A percentile compares a stretch with the other conserved stretches of the same genome.
Conservation (phyloP, 192 early-diverging fungal genomes). For the Radiomyces spectabilis region DNA sequence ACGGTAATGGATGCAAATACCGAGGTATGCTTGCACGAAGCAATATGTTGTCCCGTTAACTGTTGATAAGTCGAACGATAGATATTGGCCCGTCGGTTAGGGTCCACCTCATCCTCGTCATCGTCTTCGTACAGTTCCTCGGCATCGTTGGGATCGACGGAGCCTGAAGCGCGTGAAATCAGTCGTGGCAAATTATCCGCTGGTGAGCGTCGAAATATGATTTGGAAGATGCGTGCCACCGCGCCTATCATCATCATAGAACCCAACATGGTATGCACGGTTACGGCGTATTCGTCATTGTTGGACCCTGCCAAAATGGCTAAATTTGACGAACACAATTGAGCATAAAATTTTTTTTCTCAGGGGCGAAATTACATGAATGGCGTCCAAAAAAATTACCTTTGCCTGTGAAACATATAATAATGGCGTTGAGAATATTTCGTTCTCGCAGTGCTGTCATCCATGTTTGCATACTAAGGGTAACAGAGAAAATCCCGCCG, state of each 20-base stretch:
- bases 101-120: background rate
- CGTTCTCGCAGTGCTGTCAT: slow-evolving; percentile 23
- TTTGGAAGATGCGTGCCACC: slow-evolving; percentile 2
- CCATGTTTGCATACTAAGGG: slow-evolving; percentile 23
- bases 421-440: slow-evolving; percentile 30
- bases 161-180: background rate
- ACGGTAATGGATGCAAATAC: slow-evolving; percentile 24
- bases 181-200: slow-evolving; percentile 9
- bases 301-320: too few species aligned
- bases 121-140: slow-evolving; percentile 1
- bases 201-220: slow-evolving; percentile 15
- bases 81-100: background rate
- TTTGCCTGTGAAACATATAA: slow-evolving; percentile 33
- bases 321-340: too few species aligned
- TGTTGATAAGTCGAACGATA: background rate
- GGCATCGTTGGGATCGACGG: background rate
- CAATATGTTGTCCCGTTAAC: background rate
- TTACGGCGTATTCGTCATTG: too few species aligned
- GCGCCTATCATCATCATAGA: slow-evolving; percentile 8
- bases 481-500: slow-evolving; percentile 34
- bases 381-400: too few species aligned
- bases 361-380: too few species aligned
- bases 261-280: slow-evolving; percentile 9
- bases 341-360: too few species aligned
- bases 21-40: slow-evolving; percentile 8